Percentiles rank a stretch among this genome's conserved stretches.
These are phyloP conservation scores for Luzula sylvatica DNA, from an alignment of 176 grass and related monocot genomes.

Conservation along the genomic window DNA sequence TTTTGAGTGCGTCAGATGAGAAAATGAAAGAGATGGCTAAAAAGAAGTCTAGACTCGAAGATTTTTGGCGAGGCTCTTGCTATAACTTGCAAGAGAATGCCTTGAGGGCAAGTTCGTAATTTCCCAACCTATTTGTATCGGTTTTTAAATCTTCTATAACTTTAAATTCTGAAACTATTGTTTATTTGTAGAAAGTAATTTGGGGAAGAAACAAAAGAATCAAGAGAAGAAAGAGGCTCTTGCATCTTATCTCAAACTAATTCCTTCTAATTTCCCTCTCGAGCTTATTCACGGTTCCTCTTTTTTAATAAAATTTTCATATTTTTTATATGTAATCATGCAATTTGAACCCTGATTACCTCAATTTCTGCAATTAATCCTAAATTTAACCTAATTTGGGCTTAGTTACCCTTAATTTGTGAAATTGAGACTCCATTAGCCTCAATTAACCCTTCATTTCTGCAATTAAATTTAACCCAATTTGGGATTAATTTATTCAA, in stretches of 20 bases:
- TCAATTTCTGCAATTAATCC: too few species aligned
- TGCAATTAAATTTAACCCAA: neutral
- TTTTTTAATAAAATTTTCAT: neutral
- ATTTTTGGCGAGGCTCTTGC: conserved; percentile 30
- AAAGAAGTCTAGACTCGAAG: conserved; percentile 10
- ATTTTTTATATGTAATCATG: neutral
- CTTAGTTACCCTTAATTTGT: too few species aligned
- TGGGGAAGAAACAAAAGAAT: conserved; percentile 22
- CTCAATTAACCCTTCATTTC: neutral
- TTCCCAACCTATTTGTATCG: neutral
- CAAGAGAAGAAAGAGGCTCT: conserved; percentile 33
- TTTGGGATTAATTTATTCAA: neutral
- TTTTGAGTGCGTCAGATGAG: neutral
- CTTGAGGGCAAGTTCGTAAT: conserved; percentile 23
- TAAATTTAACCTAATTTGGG: too few species aligned
- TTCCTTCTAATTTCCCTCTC: conserved; percentile 36
- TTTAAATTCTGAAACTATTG: conserved; percentile 12
- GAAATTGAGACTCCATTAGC: neutral
- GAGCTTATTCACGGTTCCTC: conserved; percentile 40
- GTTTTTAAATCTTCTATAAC: neutral
- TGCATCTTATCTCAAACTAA: conserved; percentile 30
- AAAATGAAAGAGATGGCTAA: conserved; percentile 2
- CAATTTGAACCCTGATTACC: too few species aligned
- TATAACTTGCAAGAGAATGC: conserved; percentile 27
- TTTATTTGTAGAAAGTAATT: conserved; percentile 9